phyloP scores from a whole-genome alignment of 495 filamentous ascomycete species.

The Bryoglossum gracile region DNA sequence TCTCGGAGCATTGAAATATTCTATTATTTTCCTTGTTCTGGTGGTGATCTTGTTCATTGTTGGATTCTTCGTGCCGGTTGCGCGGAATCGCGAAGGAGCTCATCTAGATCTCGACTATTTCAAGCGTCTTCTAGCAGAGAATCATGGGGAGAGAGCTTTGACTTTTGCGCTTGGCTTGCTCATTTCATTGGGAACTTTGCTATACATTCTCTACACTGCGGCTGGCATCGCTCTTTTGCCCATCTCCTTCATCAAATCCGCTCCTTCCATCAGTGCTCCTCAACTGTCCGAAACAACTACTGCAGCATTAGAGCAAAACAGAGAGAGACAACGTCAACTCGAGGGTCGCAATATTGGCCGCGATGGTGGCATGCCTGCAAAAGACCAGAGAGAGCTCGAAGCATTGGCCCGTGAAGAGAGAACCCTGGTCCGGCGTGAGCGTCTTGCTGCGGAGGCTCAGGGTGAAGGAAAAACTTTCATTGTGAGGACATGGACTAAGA shows the following conservation, averaged over 20 bases:
- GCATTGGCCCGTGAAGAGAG: conserved; percentile 80
- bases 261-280: conserved; percentile 72
- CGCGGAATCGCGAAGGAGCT: conserved; percentile 50
- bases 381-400: conserved; percentile 85
- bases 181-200: conserved; percentile 72
- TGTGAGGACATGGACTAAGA: conserved; percentile 65
- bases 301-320: conserved; percentile 73
- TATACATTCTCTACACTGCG: conserved; percentile 85
- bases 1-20: conserved; percentile 85
- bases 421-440: conserved; percentile 82
- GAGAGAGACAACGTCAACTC: conserved; percentile 84
- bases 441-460: conserved; percentile 71
- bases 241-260: conserved; percentile 81
- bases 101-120: conserved; percentile 83
- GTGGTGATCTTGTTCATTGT: conserved; percentile 79
- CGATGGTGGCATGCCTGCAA: conserved; percentile 62
- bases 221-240: conserved; percentile 85
- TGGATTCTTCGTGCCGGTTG: conserved; percentile 85
- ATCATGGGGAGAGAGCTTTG: conserved; percentile 86
- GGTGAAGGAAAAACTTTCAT: conserved; percentile 66
- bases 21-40: conserved; percentile 72
- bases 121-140: conserved; percentile 72
- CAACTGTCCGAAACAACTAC: conserved; percentile 66
- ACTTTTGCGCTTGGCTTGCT: conserved; percentile 82
- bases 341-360: conserved; percentile 79